phyloP scores from a whole-genome alignment of 2,329 filamentous ascomycete genomes.

The Nemania sp. region DNA sequence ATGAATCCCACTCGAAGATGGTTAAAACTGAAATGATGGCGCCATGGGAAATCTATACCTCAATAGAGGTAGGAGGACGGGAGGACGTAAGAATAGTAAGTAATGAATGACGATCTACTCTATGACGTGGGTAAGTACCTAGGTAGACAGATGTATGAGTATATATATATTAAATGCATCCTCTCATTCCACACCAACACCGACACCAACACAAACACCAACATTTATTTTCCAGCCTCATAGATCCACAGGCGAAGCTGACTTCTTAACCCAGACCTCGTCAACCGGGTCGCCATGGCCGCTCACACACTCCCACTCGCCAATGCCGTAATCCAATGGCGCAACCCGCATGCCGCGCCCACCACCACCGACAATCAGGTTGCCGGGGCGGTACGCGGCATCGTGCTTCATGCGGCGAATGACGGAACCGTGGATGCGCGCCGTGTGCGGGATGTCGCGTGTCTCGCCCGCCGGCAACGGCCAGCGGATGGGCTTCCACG shows the following conservation, averaged over 20 bases:
- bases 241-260: slow-evolving; percentile 9
- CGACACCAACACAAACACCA: no score
- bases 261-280: slow-evolving; percentile 70
- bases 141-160: neutral
- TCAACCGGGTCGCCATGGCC: slow-evolving; percentile 75
- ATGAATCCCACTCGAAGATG: no score
- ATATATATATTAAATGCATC: neutral
- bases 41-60: neutral
- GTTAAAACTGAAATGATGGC: neutral
- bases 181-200: neutral
- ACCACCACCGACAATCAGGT: slow-evolving; percentile 82
- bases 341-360: slow-evolving; percentile 75
- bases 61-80: neutral
- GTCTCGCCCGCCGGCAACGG: slow-evolving; percentile 82
- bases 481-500: slow-evolving; percentile 85
- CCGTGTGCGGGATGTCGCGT: slow-evolving; percentile 78
- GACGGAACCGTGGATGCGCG: slow-evolving; percentile 78
- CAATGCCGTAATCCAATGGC: slow-evolving; percentile 72
- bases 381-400: slow-evolving; percentile 77
- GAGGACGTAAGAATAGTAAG: no score
- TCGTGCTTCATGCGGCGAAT: slow-evolving; percentile 77
- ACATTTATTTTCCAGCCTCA: slow-evolving; percentile 10
- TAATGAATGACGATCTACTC: neutral
- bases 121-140: neutral
- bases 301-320: slow-evolving; percentile 76